phyloP scores from a whole-genome alignment of 2,329 filamentous ascomycete species.

The Alternaria brassicae region DNA sequence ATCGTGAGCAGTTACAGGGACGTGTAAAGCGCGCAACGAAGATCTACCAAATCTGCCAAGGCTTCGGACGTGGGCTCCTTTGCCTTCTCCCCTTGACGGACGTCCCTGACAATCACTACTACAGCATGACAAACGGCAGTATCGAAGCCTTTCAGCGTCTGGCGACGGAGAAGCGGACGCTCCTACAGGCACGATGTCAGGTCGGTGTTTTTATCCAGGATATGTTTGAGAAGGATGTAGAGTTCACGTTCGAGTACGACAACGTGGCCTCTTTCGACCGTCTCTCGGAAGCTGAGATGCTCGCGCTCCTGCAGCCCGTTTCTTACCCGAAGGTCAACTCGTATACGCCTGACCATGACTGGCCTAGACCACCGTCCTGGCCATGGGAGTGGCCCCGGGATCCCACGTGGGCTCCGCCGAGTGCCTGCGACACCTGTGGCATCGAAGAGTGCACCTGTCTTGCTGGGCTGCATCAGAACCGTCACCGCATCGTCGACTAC shows the following conservation, averaged over 20 bases:
- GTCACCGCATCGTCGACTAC: neutral
- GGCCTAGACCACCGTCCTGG: constrained; percentile 3
- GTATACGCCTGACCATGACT: constrained; percentile 6
- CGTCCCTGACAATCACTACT: neutral
- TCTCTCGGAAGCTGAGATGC: constrained; percentile 1
- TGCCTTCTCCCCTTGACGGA: neutral
- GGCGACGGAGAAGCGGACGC: neutral
- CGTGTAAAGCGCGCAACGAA: neutral
- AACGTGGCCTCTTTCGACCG: neutral
- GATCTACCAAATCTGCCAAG: constrained; percentile 1
- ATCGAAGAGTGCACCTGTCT: constrained; percentile 1
- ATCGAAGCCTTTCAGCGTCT: neutral
- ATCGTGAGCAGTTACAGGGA: neutral
- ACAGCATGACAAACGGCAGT: neutral
- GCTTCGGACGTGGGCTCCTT: constrained; percentile 1
- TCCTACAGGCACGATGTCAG: neutral
- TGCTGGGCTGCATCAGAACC: neutral
- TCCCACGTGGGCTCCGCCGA: constrained; percentile 2
- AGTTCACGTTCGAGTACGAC: constrained; percentile 6
- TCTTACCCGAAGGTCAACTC: constrained; percentile 10
- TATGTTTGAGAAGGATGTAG: neutral
- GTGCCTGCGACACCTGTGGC: neutral
- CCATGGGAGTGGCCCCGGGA: constrained; percentile 1
- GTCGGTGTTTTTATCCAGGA: neutral
- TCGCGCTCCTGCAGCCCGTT: constrained; percentile 1